Conservation (phyloP, 805 yeast genomes). For the Wickerhamia fluorescens region DNA sequence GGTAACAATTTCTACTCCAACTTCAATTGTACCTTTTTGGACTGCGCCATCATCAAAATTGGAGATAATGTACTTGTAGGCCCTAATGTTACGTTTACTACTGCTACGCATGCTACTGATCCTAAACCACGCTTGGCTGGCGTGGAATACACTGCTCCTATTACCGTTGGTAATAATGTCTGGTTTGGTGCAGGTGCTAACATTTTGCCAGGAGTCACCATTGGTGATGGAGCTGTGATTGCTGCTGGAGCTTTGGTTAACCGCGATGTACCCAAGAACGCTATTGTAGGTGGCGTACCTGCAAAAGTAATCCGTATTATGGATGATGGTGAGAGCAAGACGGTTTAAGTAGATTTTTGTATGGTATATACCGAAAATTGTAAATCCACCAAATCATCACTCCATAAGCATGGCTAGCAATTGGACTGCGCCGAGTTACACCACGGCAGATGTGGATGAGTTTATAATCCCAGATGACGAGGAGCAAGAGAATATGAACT, state of each 20-base stretch:
- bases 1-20: slow-evolving; percentile 59
- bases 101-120: slow-evolving; percentile 62
- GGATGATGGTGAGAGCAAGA: neutral
- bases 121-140: slow-evolving; percentile 35
- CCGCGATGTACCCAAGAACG: slow-evolving; percentile 45
- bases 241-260: slow-evolving; percentile 68
- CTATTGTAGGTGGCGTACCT: slow-evolving; percentile 61
- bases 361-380: neutral
- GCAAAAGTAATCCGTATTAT: slow-evolving; percentile 37
- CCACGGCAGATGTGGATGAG: slow-evolving; percentile 18
- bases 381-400: neutral
- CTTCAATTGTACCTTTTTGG: slow-evolving; percentile 49
- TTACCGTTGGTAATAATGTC: slow-evolving; percentile 55
- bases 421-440: slow-evolving; percentile 8
- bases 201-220: slow-evolving; percentile 58
- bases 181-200: slow-evolving; percentile 58
- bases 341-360: slow-evolving; percentile 4
- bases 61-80: slow-evolving; percentile 58
- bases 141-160: slow-evolving; percentile 49
- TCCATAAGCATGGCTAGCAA: slow-evolving; percentile 3
- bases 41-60: slow-evolving; percentile 51
- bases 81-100: slow-evolving; percentile 51
- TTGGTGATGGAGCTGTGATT: slow-evolving; percentile 55
- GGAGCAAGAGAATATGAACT: slow-evolving; percentile 2
- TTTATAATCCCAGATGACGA: slow-evolving; percentile 35